Base-by-base conservation (phyloP, 148 eudicot genomes). In the Heliamphora exappendiculata region DNA sequence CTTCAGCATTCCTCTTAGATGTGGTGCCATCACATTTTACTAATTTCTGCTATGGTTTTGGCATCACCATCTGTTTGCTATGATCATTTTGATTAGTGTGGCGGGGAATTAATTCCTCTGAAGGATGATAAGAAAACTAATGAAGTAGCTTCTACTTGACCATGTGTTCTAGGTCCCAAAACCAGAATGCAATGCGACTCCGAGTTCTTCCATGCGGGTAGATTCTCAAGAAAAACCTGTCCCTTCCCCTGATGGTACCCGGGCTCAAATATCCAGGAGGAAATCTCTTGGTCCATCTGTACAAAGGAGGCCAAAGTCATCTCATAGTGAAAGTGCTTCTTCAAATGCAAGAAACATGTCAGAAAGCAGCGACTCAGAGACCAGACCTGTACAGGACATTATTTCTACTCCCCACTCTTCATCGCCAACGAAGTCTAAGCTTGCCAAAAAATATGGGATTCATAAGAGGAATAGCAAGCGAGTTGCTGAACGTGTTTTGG, bases 321-420 rank as follows among this genome's bases (percentile, higher is more conserved):
- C 75, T 79, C 94, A 84, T 84, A 88, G 87, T 87, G 97, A 89
- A 79, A 90, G 89, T 89, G 93, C 91, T 72, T 89, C 97, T 26
- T 86, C 94, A 66, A 84, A 81, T 87, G 90, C 84, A 31, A 88
- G 74, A 77, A 86, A 88, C 70, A 72, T 83, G 72, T 89, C 92
- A 36, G 96, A 91, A 80, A 91, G 89, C 82, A 88, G 96, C 77
- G 98, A 87, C 76, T 96, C 98, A 72, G 99, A 93, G 75, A 81
- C 62, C 73, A 86, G 81, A 78, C 87, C 83, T 74, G 75, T 78
- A 72, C 81, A 78, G 57, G 89, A 90, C 75, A 70, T 79, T 72
- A 76, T 72, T 72, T 51, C 84, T 63, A 33, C 66, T 64, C 77
- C 76, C 51, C 82, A 67, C 33, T 74, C 90, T 73, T 82, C 81